Evolutionary conservation across 805 yeast genomes (phyloP).

Genomic region (Yamadazyma kitorensis): DNA sequence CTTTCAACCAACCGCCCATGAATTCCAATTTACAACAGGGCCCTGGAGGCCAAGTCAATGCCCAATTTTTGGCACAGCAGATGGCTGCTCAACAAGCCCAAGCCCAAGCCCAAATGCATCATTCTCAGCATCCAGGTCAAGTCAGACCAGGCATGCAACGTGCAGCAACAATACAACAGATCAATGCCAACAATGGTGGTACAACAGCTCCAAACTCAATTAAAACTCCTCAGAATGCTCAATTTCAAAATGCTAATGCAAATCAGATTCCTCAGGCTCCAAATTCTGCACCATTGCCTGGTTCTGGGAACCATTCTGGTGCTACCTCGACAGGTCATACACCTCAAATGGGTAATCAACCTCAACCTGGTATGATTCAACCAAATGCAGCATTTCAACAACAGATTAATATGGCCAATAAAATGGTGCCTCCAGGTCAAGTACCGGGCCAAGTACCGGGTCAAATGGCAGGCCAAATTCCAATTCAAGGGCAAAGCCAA

Average conservation of each 20-base stretch:
- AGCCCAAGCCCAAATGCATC: slow-evolving; percentile 6
- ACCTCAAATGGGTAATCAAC: slow-evolving; percentile 26
- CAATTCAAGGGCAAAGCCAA: not conserved
- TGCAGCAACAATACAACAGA: slow-evolving; percentile 20
- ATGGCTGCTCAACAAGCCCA: slow-evolving; percentile 7
- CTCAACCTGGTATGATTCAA: slow-evolving; percentile 16
- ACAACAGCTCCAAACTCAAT: slow-evolving; percentile 4
- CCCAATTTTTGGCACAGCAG: slow-evolving; percentile 6
- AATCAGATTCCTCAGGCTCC: slow-evolving; percentile 15
- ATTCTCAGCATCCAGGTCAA: slow-evolving; percentile 3
- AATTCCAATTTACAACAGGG: too few species aligned
- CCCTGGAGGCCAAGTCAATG: slow-evolving; percentile 8
- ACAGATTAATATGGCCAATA: slow-evolving; percentile 5
- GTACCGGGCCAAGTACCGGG: slow-evolving; percentile 5
- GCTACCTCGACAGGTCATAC: slow-evolving; percentile 27
- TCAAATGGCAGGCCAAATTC: not conserved
- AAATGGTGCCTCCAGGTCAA: slow-evolving; percentile 5
- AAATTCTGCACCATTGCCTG: slow-evolving; percentile 23
- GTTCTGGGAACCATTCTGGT: slow-evolving; percentile 11
- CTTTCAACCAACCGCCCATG: slow-evolving; percentile 10
- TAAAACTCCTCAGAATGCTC: slow-evolving; percentile 5
- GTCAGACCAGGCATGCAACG: slow-evolving; percentile 20
- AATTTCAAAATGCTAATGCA: slow-evolving; percentile 5
- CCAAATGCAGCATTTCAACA: slow-evolving; percentile 7
- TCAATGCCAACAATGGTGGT: slow-evolving; percentile 9